phyloP scores from a whole-genome alignment of 2,329 filamentous ascomycete genomes.

The Periconia sp. region DNA sequence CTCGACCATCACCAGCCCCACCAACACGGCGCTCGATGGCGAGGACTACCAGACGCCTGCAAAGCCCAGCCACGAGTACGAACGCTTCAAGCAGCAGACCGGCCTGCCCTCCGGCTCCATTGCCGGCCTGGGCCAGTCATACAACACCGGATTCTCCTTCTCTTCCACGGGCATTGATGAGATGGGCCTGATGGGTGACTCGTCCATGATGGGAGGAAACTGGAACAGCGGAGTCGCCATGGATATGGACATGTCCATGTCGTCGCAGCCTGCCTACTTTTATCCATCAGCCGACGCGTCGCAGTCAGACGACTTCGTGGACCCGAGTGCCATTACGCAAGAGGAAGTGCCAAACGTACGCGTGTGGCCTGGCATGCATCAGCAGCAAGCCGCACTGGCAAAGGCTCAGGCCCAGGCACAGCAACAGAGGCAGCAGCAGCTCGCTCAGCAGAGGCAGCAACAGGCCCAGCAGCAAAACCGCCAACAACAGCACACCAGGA shows the following conservation, averaged over 20 bases:
- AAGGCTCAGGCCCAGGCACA: conserved; percentile 42
- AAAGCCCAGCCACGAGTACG: conserved; percentile 92
- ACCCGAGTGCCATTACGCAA: conserved; percentile 75
- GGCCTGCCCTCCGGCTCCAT: conserved; percentile 86
- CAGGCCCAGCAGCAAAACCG: conserved; percentile 44
- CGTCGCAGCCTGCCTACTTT: conserved; percentile 64
- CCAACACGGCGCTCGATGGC: conserved; percentile 57
- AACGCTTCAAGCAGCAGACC: conserved; percentile 93
- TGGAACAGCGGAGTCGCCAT: conserved; percentile 60
- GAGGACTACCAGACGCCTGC: conserved; percentile 66
- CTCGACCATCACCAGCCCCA: conserved; percentile 60
- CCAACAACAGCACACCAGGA: conserved; percentile 34
- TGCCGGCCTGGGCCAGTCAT: conserved; percentile 73
- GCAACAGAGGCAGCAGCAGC: conserved; percentile 60
- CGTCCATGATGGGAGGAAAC: conserved; percentile 58
- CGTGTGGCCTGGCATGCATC: conserved; percentile 92
- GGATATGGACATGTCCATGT: conserved; percentile 61
- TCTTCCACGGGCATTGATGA: conserved; percentile 73
- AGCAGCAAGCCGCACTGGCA: conserved; percentile 73
- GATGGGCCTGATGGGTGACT: conserved; percentile 60
- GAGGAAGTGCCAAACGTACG: conserved; percentile 69
- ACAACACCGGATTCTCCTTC: conserved; percentile 49
- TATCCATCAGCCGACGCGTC: conserved; percentile 56
- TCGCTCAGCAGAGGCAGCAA: conserved; percentile 43
- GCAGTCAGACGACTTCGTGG: conserved; percentile 65